Base-by-base conservation (phyloP, 495 filamentous ascomycete genomes). In the Schizothecium vesticola region DNA sequence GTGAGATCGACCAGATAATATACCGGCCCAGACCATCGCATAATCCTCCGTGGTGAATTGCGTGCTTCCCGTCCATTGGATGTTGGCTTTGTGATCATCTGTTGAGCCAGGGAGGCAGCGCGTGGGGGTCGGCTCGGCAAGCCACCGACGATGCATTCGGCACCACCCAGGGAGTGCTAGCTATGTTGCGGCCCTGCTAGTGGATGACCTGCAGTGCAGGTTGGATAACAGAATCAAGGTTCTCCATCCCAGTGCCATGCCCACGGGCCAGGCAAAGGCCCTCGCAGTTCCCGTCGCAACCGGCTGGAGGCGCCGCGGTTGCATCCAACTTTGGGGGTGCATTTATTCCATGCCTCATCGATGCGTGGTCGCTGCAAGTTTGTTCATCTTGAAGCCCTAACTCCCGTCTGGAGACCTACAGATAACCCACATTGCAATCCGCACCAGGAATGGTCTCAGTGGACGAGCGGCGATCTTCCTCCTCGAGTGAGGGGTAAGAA, bases 181-280 rank as follows among this genome's bases (percentile, higher is more conserved):
- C 23, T 26, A 33, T 64, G 19, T 24, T 55, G 60, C 25, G n/a
- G 60, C 3, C 25, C n/a, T 24, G 25, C n/a, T 28, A 62, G 25
- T 62, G 60, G 29, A 6, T n/a, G 3, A 13, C 26, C 60, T 31
- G 60, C 60, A 62, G 25, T 33, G n/a, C 29, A 31, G 1, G 29
- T 64, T 43, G 24, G 61, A 64, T 64, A 64, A 64, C 61, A 64
- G 36, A 64, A 64, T 64, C 61, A 64, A 33, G 61, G 61, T 55
- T 64, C 33, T 64, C 16, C 21, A 61, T 61, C 59, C 56, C 59
- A 25, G 59, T 33, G 24, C 59, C 28, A 33, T 61, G 59, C 56
- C 56, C 56, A 59, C 56, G 56, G 56, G 56, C 56, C 56, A 59
- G 56, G 25, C 11, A 24, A 59, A n/a, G 56, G 21, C 25, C 56